Evolutionary conservation across 768 basidiomycete genomes (phyloP), one percentile per base, ranked within the genome.

Genomic region (Lactifluus hygrophoroides): DNA sequence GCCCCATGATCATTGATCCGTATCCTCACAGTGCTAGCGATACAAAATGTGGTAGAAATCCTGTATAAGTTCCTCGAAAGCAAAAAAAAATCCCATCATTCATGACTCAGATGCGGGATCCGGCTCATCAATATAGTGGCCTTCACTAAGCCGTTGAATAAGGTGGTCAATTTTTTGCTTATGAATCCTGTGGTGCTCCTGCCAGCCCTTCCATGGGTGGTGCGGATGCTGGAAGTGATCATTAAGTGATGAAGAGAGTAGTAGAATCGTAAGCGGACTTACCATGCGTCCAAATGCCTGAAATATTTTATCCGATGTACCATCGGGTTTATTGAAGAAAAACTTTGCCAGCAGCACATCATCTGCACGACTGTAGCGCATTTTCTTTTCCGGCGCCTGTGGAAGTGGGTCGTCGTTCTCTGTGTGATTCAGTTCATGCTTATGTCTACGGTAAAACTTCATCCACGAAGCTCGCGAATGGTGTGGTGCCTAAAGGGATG

Each of bases 121-220:
- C 10, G 46, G 58, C 43, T 66, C 70, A 37, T 79, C 78, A 35
- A 80, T 73, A 42, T 69, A 75, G 67, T 86, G 82, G 13, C 88
- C 88, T 30, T 76, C 75, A 11, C 67, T 67, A 19, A 92, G 68
- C 63, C 78, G 76, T 58, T 82, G 74, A 43, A 89, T 85, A 40
- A 88, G 78, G 71, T 90, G 84, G 65, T 91, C 90, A 61, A 92
- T 90, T 67, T 88, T 90, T 13, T 82, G 77, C 67, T 91, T 92
- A 69, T 92, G 90, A 65, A 91, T 90, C 43, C 90, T 81, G 68
- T 91, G 85, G 68, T 92, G 90, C 66, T 93, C 90, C 69, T 93
- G 90, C 90, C 90, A 93, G 14, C 90, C 90, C 69, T 93, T 93
- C 90, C 90, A 93, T 3, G 90, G 90, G 73, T 93, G 90, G 68